phyloP scores from a whole-genome alignment of 306 rosid species.

The Betula pendula region DNA sequence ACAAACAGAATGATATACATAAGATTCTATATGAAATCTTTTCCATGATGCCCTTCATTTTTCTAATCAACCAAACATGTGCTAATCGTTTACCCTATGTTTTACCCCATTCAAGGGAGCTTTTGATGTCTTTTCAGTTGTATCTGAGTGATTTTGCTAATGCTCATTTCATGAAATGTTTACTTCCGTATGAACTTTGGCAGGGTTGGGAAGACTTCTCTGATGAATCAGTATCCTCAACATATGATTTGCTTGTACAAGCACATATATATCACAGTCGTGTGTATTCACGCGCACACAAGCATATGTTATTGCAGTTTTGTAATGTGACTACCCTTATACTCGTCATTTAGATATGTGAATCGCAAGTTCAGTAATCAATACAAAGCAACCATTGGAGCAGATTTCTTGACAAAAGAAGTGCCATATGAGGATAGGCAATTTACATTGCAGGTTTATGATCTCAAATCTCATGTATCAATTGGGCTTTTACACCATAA shows the following conservation, averaged over 20 bases:
- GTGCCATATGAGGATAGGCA: constrained; percentile 58
- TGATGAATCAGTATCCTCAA: constrained; percentile 54
- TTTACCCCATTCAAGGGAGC: neutral
- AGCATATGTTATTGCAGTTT: neutral
- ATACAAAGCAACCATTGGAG: constrained; percentile 68
- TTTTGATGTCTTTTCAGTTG: neutral
- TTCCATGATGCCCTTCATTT: neutral
- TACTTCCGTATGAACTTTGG: constrained; percentile 6
- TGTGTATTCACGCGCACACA: neutral
- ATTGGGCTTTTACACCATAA: neutral
- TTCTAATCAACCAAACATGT: neutral
- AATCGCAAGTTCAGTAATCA: constrained; percentile 65
- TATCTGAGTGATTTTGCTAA: neutral
- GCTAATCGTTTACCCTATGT: neutral
- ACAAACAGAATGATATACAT: neutral
- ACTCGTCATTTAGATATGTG: constrained; percentile 39
- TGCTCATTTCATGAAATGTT: constrained; percentile 2
- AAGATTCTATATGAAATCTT: neutral
- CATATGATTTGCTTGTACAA: neutral
- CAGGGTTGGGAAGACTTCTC: constrained; percentile 71
- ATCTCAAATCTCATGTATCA: constrained; percentile 10
- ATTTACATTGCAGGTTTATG: constrained; percentile 49
- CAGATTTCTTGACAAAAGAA: constrained; percentile 70
- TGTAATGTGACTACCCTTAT: neutral
- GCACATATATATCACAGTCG: neutral